These are phyloP conservation scores for Phaeosphaeriaceae sp. DNA, from an alignment of 2,329 filamentous ascomycete species.

Conservation along the genomic window DNA sequence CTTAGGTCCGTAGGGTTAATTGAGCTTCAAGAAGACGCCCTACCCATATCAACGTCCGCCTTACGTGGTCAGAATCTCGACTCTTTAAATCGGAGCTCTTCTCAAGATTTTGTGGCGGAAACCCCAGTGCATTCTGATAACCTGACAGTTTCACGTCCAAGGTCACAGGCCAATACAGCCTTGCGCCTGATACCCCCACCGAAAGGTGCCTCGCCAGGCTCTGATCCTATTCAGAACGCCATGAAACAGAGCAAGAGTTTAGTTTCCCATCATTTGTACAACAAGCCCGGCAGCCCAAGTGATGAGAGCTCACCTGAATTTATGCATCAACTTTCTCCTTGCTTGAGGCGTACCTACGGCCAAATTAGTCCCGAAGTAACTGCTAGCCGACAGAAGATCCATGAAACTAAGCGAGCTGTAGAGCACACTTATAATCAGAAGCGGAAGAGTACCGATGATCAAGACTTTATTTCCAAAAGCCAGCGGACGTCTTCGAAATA, in stretches of 20 bases:
- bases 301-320: slow-evolving; percentile 1
- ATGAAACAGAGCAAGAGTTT: neutral
- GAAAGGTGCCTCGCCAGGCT: neutral
- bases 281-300: neutral
- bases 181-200: slow-evolving; percentile 35
- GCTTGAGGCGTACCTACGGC: slow-evolving; percentile 4
- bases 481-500: slow-evolving; percentile 5
- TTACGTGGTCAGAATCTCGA: no score
- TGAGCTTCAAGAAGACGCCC: neutral
- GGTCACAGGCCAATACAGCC: slow-evolving; percentile 41
- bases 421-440: slow-evolving; percentile 6
- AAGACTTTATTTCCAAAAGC: slow-evolving; percentile 12
- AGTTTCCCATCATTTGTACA: neutral
- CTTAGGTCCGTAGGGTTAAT: neutral
- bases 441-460: slow-evolving; percentile 14
- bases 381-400: neutral
- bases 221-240: neutral
- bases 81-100: neutral
- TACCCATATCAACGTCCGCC: neutral
- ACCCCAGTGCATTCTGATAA: neutral
- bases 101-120: neutral
- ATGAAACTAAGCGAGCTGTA: neutral
- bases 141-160: slow-evolving; percentile 20
- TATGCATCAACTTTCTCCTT: neutral
- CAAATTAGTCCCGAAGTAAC: neutral